phyloP scores from a whole-genome alignment of 768 basidiomycete species.

The Agaricus subrufescens region DNA sequence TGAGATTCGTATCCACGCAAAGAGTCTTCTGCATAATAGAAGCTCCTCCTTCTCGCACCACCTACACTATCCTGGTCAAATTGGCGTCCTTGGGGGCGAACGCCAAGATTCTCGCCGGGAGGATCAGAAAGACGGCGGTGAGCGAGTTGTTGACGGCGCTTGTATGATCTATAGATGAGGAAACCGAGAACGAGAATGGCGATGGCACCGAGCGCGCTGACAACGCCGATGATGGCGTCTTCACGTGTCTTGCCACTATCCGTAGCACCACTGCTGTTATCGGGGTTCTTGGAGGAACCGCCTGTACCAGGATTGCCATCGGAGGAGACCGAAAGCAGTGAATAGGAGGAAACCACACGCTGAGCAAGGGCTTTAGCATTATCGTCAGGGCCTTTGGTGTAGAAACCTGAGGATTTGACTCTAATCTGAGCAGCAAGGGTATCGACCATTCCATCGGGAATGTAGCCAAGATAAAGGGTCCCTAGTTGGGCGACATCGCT shows the following conservation, averaged over 20 bases:
- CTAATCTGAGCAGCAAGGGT: slow-evolving; percentile 64
- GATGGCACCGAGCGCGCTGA: slow-evolving; percentile 75
- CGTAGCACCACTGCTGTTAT: slow-evolving; percentile 14
- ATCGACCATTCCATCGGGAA: slow-evolving; percentile 52
- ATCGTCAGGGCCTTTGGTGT: slow-evolving; percentile 40
- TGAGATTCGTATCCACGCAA: slow-evolving; percentile 52
- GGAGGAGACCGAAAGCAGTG: slow-evolving; percentile 44
- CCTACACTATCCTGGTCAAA: slow-evolving; percentile 78
- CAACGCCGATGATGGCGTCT: slow-evolving; percentile 90
- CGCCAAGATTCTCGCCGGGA: slow-evolving; percentile 32
- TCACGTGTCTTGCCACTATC: slow-evolving; percentile 47
- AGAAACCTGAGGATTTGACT: slow-evolving; percentile 56
- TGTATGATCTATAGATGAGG: slow-evolving; percentile 66
- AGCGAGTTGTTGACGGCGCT: slow-evolving; percentile 60
- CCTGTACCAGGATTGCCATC: slow-evolving; percentile 14
- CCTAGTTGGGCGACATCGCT: slow-evolving; percentile 45
- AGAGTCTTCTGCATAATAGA: slow-evolving; percentile 86
- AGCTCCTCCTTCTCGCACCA: slow-evolving; percentile 67
- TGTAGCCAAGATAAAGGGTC: slow-evolving; percentile 70
- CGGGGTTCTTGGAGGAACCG: slow-evolving; percentile 9
- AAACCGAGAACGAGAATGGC: slow-evolving; percentile 68
- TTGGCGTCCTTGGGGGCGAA: slow-evolving; percentile 59
- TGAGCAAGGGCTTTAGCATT: slow-evolving; percentile 55
- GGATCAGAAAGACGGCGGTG: slow-evolving; percentile 71
- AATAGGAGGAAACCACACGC: slow-evolving; percentile 68